Base-by-base conservation (phyloP, 23 red algal genomes). In the Cyanidiococcus yangmingshanensis region DNA sequence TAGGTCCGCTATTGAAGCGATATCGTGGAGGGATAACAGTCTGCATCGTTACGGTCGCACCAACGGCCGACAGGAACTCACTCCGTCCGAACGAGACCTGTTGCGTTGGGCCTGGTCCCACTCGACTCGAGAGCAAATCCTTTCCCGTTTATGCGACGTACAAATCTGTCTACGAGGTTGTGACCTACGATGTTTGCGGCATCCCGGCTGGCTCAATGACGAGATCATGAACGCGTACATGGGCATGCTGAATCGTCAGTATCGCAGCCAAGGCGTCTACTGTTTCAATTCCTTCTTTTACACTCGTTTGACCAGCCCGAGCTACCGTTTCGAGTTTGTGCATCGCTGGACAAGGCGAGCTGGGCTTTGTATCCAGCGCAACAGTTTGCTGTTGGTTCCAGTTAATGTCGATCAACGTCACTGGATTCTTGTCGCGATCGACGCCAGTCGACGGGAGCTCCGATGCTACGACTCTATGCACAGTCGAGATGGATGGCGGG, bases 261-360 rank as follows among this genome's bases (percentile, higher is more conserved):
- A 79, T 39, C 37, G 40, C 39, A 12, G 27, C 12, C 63, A 71
- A 12, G 63, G 89, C 41, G 77, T 79, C 33, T 85, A 92, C 59
- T 75, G 85, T 12, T 92, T 92, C 58, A 86, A 92, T 50, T 83
- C 83, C 41, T 92, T 92, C 59, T 92, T 92, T 75, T 83, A 86
- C 41, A 74, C 89, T 16, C 77, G 89, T 24, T 75, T 92, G 26
- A 74, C 79, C 17, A 67, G 50, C 33, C 74, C 35, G 25, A 45
- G 30, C 30, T 92, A 92, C 58, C 80, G 82, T 30, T 86, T 83
- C 58, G 32, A 37, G 27, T 74, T 58, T 16, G 89, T 92, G 2
- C 75, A 35, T 15, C 63, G 89, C n/a, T 92, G 89, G 89, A 58
- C 85, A 36, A 38, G 31, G 51, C 67, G 75, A 7, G 89, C 89